Evolutionary conservation across 1,284 basidiomycete genomes (phyloP), one percentile per base, ranked within the genome.

Genomic region (Butyriboletus regius): DNA sequence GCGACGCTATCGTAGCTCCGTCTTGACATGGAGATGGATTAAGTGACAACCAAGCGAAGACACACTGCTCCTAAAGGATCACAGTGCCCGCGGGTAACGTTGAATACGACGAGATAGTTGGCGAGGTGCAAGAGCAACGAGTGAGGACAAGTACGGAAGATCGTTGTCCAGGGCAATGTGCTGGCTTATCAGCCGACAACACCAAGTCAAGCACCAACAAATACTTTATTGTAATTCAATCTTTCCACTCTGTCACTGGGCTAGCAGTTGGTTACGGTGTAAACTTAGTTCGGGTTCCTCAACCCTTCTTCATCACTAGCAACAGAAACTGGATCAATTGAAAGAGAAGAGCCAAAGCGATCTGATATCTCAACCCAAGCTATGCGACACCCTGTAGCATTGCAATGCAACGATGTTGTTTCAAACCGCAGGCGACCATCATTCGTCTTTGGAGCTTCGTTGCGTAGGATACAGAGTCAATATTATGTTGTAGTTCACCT

Each of bases 1-100:
- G 79, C 74, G 55, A 72, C 72, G 67, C 83, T 80, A 57, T 78
- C 78, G 70, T 82, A 78, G 72, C 85, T 88, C 63, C 82, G 75
- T 67, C 77, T 75, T 53, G 83, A 85, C 79, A 84, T 64, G 51
- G 49, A 61, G 48, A 64, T 54, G 49, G 43, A 31, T 35, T 29
- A 15, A 46, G 51, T 58, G 36, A 32, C 31, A 26, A 48, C 46
- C 46, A 44, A 52, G 41, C 20, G n/a, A 33, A 35, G 46, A 37
- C 29, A 43, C 39, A 20, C 35, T 53, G 45, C 43, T 41, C 43
- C 33, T 36, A 34, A 22, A 44, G 48, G 49, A 53, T 57, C 43
- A 46, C 41, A 24, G 24, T 46, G 24, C 31, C 37, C 24, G 41
- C 18, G 26, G 24, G 35, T 43, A 42, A 45, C 34, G 39, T 36